Evolutionary conservation across 441 rosid genomes (phyloP).

Genomic region (Gossypium schwendimanii): DNA sequence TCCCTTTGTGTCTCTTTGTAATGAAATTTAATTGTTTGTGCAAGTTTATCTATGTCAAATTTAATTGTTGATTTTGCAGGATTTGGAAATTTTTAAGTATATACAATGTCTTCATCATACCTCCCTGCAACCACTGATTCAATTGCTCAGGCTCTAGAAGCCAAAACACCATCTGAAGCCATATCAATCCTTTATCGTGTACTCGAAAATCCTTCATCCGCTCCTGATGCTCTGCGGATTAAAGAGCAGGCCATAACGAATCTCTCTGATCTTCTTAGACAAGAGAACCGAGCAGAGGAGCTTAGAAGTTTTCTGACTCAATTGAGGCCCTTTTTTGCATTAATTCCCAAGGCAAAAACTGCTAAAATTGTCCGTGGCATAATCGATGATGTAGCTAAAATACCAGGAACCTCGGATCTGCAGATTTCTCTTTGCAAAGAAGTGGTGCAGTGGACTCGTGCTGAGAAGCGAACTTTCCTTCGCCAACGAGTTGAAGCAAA

Average conservation of each 20-base stretch:
- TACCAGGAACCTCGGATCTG: constrained; percentile 77
- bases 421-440: constrained; percentile 86
- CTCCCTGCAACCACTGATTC: constrained; percentile 77
- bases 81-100: constrained; percentile 10
- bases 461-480: constrained; percentile 86
- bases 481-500: constrained; percentile 90
- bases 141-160: constrained; percentile 62
- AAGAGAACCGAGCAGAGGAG: constrained; percentile 78
- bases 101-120: constrained; percentile 47
- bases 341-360: constrained; percentile 92
- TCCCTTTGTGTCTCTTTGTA: neutral
- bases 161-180: constrained; percentile 51
- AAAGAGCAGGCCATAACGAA: constrained; percentile 78
- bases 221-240: constrained; percentile 63
- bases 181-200: constrained; percentile 63
- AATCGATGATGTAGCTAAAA: constrained; percentile 83
- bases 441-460: constrained; percentile 91
- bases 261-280: constrained; percentile 71
- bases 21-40: neutral
- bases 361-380: constrained; percentile 81
- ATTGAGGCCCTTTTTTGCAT: constrained; percentile 69
- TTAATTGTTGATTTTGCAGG: constrained; percentile 25
- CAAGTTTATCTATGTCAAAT: neutral
- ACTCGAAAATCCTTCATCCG: constrained; percentile 74
- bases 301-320: constrained; percentile 65